Conservation (phyloP, 2,329 filamentous ascomycete species). For the Tolypocladium tundrense region DNA sequence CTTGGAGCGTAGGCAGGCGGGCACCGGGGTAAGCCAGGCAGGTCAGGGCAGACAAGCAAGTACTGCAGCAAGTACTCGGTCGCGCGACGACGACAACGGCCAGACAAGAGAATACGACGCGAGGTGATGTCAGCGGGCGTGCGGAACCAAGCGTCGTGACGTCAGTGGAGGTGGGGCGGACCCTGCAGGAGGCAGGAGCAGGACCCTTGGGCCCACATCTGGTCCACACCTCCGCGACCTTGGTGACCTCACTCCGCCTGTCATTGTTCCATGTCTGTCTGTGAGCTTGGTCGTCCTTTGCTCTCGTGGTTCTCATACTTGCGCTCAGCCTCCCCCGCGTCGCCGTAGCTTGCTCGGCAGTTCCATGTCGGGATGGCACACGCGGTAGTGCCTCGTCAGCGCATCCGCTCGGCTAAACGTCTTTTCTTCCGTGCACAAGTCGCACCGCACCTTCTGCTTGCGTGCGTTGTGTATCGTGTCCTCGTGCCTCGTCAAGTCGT, state of each 20-base stretch:
- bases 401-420: slow-evolving; percentile 94
- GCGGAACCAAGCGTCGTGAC: slow-evolving; percentile 11
- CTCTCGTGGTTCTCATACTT: neutral
- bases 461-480: slow-evolving; percentile 94
- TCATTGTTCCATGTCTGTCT: no score
- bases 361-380: slow-evolving; percentile 83
- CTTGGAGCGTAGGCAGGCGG: neutral
- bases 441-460: slow-evolving; percentile 90
- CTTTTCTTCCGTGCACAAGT: slow-evolving; percentile 91
- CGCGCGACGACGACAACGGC: neutral
- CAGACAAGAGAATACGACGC: neutral
- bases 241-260: no score
- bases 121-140: slow-evolving; percentile 14
- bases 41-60: neutral
- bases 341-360: slow-evolving; percentile 56
- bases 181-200: slow-evolving; percentile 17
- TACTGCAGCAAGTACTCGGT: neutral
- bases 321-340: slow-evolving; percentile 12
- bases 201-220: slow-evolving; percentile 14
- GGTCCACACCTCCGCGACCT: neutral
- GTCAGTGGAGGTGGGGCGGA: slow-evolving; percentile 12
- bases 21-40: neutral
- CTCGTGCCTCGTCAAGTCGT: slow-evolving; percentile 92
- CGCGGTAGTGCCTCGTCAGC: slow-evolving; percentile 84
- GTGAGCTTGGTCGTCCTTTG: no score